phyloP scores from a whole-genome alignment of 306 rosid genomes.

The Quercus parvula region DNA sequence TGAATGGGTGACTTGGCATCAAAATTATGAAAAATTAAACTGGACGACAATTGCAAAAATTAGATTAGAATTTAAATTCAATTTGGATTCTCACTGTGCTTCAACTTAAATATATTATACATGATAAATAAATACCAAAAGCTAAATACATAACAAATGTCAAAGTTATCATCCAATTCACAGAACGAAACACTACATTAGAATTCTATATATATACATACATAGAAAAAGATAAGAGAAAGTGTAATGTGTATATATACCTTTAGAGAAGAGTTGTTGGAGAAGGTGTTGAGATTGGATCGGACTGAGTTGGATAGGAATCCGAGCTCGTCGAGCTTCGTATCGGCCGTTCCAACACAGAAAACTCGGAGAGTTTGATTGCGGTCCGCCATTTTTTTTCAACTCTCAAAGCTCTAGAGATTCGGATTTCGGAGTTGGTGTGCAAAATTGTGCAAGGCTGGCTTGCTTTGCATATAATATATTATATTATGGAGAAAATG shows the following conservation, averaged over 20 bases:
- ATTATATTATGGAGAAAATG: too few species aligned
- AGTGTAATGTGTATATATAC: conserved; percentile 15
- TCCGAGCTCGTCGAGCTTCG: conserved; percentile 78
- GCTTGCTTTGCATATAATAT: too few species aligned
- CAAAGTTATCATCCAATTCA: not conserved
- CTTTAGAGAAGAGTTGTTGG: conserved; percentile 35
- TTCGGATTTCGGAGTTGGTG: not conserved
- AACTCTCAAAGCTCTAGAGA: not conserved
- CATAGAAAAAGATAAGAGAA: not conserved
- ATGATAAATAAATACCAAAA: not conserved
- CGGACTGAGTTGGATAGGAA: conserved; percentile 64
- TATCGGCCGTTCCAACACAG: conserved; percentile 79
- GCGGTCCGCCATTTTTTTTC: conserved; percentile 21
- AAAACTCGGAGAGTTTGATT: conserved; percentile 43
- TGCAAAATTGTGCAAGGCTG: too few species aligned
- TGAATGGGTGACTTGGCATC: too few species aligned
- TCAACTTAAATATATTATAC: too few species aligned
- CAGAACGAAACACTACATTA: not conserved
- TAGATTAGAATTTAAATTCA: too few species aligned
- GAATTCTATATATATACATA: not conserved
- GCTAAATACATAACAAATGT: not conserved
- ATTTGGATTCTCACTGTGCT: too few species aligned
- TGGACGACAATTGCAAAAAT: too few species aligned
- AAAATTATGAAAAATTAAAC: too few species aligned
- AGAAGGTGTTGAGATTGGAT: conserved; percentile 56